Base-by-base conservation (phyloP, 768 basidiomycete species). In the Naematelia encephala region DNA sequence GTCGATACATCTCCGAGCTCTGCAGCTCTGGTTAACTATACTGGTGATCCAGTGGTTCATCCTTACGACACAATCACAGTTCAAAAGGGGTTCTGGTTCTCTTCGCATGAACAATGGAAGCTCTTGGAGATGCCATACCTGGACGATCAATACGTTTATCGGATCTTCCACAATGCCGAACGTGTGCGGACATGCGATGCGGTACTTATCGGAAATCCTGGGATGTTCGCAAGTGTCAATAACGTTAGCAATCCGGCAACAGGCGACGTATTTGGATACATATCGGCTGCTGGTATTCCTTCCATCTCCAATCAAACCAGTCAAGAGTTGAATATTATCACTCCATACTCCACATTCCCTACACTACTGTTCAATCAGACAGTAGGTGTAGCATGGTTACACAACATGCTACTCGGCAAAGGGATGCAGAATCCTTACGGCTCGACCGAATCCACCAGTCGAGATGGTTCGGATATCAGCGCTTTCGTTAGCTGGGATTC, bases 21-120 rank as follows among this genome's bases (percentile, higher is more conserved):
- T 23, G 26, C 8, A 10, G 28, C 49, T 27, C 23, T 27, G 16
- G 11, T 25, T 16, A 51, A 26, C 49, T 51, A 51, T n/a, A 28
- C 49, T n/a, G 27, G 51, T 16, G 30, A 27, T 14, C n/a, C 27
- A 3, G 42, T 55, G 16, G 39, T 19, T 5, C 11, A 22, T 16
- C 34, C 54, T 19, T 34, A 34, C 51, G 51, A 21, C 12, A 29
- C 54, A 1, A 55, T 55, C 23, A 55, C 54, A 4, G 26, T 44
- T n/a, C 54, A 55, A 23, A 14, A 45, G 28, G 54, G 42, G 13
- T 55, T 44, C 54, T 44, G 54, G 54, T 55, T 43, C 39, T 55
- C 29, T 16, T 5, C 34, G 16, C 54, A 43, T 23, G 54, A 43
- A 27, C 51, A 53, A 34, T 53, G 51, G 54, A 45, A 43, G 39